Conservation (phyloP, 306 rosid species). For the Leucaena leucocephala region DNA sequence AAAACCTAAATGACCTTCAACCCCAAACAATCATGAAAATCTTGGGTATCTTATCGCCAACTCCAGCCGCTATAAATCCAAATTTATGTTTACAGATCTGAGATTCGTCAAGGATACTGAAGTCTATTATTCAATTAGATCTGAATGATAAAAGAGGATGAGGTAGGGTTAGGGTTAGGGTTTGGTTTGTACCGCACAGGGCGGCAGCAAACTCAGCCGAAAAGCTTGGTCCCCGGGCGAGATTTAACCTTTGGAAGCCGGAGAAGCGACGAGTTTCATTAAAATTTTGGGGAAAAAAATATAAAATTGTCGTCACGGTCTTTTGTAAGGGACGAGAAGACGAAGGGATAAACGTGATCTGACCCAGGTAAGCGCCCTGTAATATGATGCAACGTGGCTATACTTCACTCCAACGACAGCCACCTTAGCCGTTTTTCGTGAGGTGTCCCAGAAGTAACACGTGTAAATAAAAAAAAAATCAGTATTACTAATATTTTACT, state of each 20-base stretch:
- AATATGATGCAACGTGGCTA: slow-evolving; percentile 43
- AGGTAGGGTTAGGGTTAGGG: slow-evolving; percentile 63
- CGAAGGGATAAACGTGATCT: slow-evolving; percentile 60
- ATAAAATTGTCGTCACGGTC: slow-evolving; percentile 42
- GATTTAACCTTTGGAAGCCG: slow-evolving; percentile 61
- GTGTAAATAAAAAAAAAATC: slow-evolving; percentile 21
- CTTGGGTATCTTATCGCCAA: slow-evolving; percentile 4
- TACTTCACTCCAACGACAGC: slow-evolving; percentile 30
- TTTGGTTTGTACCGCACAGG: slow-evolving; percentile 46
- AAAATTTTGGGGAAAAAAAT: not conserved
- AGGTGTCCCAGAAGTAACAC: slow-evolving; percentile 43
- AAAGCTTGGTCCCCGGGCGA: slow-evolving; percentile 69
- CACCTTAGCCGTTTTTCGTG: slow-evolving; percentile 39
- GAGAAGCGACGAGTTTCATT: slow-evolving; percentile 41
- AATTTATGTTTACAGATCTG: slow-evolving; percentile 53
- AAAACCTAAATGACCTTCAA: slow-evolving; percentile 30
- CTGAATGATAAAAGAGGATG: slow-evolving; percentile 28
- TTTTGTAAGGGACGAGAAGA: slow-evolving; percentile 61
- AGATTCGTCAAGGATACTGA: slow-evolving; percentile 39
- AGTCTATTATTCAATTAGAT: slow-evolving; percentile 31
- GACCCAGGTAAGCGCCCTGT: slow-evolving; percentile 45
- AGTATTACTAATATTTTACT: too few relatives aligned
- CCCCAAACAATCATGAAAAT: slow-evolving; percentile 21
- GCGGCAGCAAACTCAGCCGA: slow-evolving; percentile 69
- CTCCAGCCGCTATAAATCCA: slow-evolving; percentile 32